Evolutionary conservation across 2,329 filamentous ascomycete species (phyloP), one percentile per base, ranked within the genome.

Genomic region (Cladosporium velox): DNA sequence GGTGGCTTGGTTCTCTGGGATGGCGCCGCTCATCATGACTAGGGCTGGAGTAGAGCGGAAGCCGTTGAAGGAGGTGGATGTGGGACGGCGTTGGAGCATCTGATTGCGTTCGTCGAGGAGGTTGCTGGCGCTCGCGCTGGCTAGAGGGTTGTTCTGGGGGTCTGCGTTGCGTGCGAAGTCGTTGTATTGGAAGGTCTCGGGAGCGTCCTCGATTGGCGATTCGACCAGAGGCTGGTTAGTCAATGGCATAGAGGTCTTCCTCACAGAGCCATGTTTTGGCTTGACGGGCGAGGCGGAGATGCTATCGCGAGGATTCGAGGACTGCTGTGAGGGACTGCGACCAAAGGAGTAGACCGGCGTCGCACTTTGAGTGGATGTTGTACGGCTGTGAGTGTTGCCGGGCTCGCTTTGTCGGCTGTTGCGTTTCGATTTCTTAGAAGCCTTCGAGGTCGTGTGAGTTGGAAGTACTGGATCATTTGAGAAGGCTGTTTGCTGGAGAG

Each of bases 41-140:
- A 76, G 69, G 44, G 74, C 75, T 5, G 75, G 67, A 0, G 72
- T 71, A 1, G 77, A 75, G 2, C 73, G 68, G 30, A 77, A 73
- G 12, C 71, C 71, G 62, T 77, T 76, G 70, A 81, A 77, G 0
- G 77, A 78, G 4, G 77, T 77, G 4, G 77, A 75, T 2, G 78
- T 78, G 12, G 76, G 70, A 26, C 76, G 74, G 61, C 78, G 79
- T 21, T 77, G 79, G 28, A 88, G 75, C 68, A 86, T 80, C 26
- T 77, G 79, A 69, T 87, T 84, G 2, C 87, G 83, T 70, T 85
- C 82, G 7, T 83, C 82, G 61, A 88, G 79, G 2, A 88, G 79
- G 15, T 86, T 86, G 66, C 30, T 26, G 51, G 52, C 28, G 52
- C 62, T 52, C 59, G 66, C 15, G 64, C 51, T 66, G 60, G 60